phyloP scores from a whole-genome alignment of 1,284 basidiomycete species.

The Wallemia hederae region DNA sequence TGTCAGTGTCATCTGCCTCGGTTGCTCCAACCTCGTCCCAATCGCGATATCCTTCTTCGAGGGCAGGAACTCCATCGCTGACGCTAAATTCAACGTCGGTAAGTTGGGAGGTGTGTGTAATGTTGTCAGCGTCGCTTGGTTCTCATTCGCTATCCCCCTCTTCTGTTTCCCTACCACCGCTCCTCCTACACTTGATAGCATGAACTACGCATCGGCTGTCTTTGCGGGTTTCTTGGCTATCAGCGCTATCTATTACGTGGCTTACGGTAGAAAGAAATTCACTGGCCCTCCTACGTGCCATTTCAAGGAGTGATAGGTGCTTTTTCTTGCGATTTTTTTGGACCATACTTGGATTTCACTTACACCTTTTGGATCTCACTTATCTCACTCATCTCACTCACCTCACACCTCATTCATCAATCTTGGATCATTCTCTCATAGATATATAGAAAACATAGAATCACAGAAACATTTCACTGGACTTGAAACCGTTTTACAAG shows the following conservation, averaged over 20 bases:
- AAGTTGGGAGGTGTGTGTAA: conserved; percentile 15
- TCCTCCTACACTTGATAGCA: conserved; percentile 15
- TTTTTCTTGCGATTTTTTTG: neutral
- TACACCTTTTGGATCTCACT: neutral
- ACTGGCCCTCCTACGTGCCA: conserved; percentile 9
- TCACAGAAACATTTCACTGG: neutral
- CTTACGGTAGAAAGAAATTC: conserved; percentile 14
- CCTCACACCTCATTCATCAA: too few relatives aligned
- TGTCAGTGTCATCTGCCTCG: conserved; percentile 15
- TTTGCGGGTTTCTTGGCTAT: conserved; percentile 16
- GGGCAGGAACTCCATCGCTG: conserved; percentile 13
- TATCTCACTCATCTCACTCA: too few relatives aligned
- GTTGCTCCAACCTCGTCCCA: conserved; percentile 17
- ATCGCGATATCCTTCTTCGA: conserved; percentile 17
- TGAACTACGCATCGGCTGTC: conserved; percentile 18
- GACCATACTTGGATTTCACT: too few relatives aligned
- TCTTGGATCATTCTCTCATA: neutral
- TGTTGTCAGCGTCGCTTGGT: conserved; percentile 18
- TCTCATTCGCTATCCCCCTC: conserved; percentile 18
- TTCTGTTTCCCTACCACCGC: conserved; percentile 21
- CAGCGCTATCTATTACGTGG: conserved; percentile 15
- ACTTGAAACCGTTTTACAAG: neutral
- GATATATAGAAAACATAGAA: too few relatives aligned
- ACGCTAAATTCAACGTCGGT: conserved; percentile 18
- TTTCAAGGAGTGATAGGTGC: neutral